Conservation (phyloP, 805 yeast species). For the Cyberlindnera mississippiensis region DNA sequence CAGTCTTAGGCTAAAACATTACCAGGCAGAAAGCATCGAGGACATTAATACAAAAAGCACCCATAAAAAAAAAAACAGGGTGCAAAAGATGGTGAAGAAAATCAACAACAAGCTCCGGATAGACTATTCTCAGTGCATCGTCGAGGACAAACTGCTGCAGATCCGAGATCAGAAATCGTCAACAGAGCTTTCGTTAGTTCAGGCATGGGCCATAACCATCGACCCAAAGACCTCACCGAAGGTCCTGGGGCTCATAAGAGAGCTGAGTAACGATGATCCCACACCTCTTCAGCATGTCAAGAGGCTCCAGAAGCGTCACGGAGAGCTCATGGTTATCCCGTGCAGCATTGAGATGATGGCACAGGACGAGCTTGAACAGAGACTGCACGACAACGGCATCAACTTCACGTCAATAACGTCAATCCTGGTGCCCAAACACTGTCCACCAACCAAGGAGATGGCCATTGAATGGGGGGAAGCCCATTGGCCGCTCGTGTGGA, state of each 20-base stretch:
- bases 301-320: constrained; percentile 41
- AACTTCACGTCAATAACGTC: constrained; percentile 18
- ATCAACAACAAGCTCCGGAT: constrained; percentile 33
- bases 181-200: constrained; percentile 27
- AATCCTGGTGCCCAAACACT: constrained; percentile 48
- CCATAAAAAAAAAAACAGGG: too few relatives aligned
- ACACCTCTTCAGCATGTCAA: constrained; percentile 44
- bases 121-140: constrained; percentile 42
- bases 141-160: constrained; percentile 45
- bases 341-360: constrained; percentile 36
- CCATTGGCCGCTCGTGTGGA: constrained; percentile 92
- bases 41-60: too few relatives aligned
- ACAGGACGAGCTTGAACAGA: constrained; percentile 23
- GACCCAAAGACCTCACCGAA: constrained; percentile 32
- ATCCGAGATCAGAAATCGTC: constrained; percentile 29
- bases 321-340: constrained; percentile 37
- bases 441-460: constrained; percentile 71
- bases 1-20: too few relatives aligned
- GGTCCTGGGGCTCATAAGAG: constrained; percentile 26
- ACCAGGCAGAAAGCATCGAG: too few relatives aligned
- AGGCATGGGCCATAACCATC: constrained; percentile 48
- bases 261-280: constrained; percentile 24
- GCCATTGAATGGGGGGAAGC: constrained; percentile 58
- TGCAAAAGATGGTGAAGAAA: constrained; percentile 38
- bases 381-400: constrained; percentile 18